phyloP scores from a whole-genome alignment of 129 eudicot genomes.

The Heracleum sosnowskyi region DNA sequence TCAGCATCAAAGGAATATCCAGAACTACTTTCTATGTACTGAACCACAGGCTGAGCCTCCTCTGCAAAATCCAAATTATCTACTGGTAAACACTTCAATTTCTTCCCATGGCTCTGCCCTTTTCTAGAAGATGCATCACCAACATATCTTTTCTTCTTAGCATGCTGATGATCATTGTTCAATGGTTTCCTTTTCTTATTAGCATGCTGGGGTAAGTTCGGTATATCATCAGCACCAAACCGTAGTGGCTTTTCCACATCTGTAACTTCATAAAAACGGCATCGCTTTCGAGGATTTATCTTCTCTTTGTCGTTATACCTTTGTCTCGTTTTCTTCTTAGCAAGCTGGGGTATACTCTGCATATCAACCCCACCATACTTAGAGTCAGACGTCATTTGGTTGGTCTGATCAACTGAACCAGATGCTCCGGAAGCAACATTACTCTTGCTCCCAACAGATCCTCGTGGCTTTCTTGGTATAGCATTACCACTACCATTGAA shows the following conservation, averaged over 20 bases:
- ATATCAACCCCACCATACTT: conserved; percentile 22
- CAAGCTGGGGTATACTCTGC: conserved; percentile 20
- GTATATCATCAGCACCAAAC: too few species aligned
- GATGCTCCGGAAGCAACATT: conserved; percentile 15
- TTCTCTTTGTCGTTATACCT: too few species aligned
- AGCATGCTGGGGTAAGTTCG: neutral
- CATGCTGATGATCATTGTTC: conserved; percentile 14
- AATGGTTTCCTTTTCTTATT: conserved; percentile 26
- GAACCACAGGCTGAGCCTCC: conserved; percentile 32
- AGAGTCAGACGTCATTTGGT: conserved; percentile 18
- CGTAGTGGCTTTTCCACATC: too few species aligned
- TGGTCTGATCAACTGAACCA: conserved; percentile 26
- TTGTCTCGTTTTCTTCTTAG: too few species aligned
- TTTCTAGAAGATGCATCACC: conserved; percentile 34
- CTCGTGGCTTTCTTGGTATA: conserved; percentile 71
- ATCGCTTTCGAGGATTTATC: too few species aligned
- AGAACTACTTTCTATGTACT: conserved; percentile 17
- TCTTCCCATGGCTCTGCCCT: conserved; percentile 7
- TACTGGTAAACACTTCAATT: conserved; percentile 15
- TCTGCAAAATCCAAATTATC: conserved; percentile 18
- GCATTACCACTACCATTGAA: conserved; percentile 28
- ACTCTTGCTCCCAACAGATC: conserved; percentile 50
- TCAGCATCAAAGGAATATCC: conserved; percentile 49
- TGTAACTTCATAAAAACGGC: too few species aligned
- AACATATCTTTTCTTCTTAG: conserved; percentile 2